phyloP scores from a whole-genome alignment of 768 basidiomycete species.

The Lyophyllum semitale region DNA sequence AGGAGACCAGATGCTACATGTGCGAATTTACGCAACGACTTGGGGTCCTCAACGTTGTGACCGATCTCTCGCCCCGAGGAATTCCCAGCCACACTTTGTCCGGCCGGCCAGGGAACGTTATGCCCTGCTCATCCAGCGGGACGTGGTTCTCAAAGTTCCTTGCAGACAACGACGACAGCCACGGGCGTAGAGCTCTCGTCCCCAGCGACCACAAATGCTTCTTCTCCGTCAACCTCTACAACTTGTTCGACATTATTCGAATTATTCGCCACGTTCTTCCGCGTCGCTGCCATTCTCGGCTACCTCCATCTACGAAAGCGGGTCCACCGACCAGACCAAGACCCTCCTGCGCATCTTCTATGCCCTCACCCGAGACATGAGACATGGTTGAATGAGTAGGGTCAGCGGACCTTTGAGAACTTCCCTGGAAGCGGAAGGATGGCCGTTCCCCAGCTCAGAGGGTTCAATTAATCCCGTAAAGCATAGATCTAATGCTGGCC shows the following conservation, averaged over 20 bases:
- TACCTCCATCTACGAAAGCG: constrained; percentile 99
- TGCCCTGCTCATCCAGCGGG: constrained; percentile 58
- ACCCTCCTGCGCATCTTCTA: constrained; percentile 94
- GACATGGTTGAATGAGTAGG: too few relatives aligned
- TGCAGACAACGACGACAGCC: constrained; percentile 46
- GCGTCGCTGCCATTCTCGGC: constrained; percentile 87
- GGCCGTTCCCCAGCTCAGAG: too few relatives aligned
- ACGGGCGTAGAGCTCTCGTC: too few relatives aligned
- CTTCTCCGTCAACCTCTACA: constrained; percentile 99
- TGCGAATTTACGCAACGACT: too few relatives aligned
- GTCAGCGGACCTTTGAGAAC: too few relatives aligned
- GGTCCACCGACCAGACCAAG: constrained; percentile 98
- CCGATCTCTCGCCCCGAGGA: constrained; percentile 79
- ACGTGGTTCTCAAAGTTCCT: constrained; percentile 66
- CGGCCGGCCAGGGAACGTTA: constrained; percentile 89
- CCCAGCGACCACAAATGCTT: constrained; percentile 92
- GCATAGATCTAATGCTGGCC: too few relatives aligned
- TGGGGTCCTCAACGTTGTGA: constrained; percentile 86
- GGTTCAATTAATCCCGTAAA: too few relatives aligned
- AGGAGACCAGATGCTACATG: too few relatives aligned
- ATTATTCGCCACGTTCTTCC: constrained; percentile 94
- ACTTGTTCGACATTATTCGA: constrained; percentile 98
- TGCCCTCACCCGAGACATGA: constrained; percentile 85
- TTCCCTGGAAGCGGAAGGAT: too few relatives aligned
- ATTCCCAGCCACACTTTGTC: constrained; percentile 80